A percentile compares a stretch with the other conserved stretches of the same genome.
Conservation (phyloP, 208 protist genomes). For the Herpetomonas tarakana region DNA sequence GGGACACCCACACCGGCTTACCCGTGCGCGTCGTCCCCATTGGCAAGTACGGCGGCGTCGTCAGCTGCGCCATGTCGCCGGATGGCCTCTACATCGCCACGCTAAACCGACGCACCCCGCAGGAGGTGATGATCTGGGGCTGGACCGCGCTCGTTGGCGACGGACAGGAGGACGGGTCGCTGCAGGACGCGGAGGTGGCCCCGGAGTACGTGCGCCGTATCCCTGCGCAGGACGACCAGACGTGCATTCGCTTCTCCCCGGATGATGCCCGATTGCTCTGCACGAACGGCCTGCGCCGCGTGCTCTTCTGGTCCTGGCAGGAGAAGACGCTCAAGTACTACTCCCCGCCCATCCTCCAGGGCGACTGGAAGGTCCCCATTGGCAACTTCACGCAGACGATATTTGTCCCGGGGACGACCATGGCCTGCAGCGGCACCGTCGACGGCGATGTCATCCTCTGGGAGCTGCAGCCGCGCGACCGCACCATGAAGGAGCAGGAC, state of each 20-base stretch:
- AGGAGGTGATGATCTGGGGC: constrained; percentile 92
- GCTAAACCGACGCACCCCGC: constrained; percentile 73
- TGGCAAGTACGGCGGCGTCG: constrained; percentile 76
- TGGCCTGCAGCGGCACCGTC: constrained; percentile 88
- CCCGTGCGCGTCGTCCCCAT: constrained; percentile 84
- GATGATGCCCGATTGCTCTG: constrained; percentile 79
- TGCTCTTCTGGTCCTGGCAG: constrained; percentile 91
- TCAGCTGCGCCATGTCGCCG: constrained; percentile 85
- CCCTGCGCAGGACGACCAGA: constrained; percentile 84
- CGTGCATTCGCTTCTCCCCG: constrained; percentile 74
- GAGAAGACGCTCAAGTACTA: constrained; percentile 86
- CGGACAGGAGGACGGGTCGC: constrained; percentile 12
- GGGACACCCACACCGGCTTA: constrained; percentile 83
- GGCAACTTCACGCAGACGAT: constrained; percentile 90
- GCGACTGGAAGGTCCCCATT: constrained; percentile 78
- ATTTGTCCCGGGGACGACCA: constrained; percentile 80
- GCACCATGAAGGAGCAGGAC: constrained; percentile 82
- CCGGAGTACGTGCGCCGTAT: constrained; percentile 74
- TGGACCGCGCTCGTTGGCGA: constrained; percentile 55
- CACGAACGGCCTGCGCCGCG: constrained; percentile 85
- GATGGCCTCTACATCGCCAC: constrained; percentile 90
- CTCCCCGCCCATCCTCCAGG: constrained; percentile 55
- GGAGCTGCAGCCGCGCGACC: constrained; percentile 75
- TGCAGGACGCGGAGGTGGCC: constrained; percentile 21
- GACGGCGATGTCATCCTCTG: constrained; percentile 93